Evolutionary conservation across 768 basidiomycete genomes (phyloP), one percentile per base, ranked within the genome.

Genomic region (Ramaria rubella): DNA sequence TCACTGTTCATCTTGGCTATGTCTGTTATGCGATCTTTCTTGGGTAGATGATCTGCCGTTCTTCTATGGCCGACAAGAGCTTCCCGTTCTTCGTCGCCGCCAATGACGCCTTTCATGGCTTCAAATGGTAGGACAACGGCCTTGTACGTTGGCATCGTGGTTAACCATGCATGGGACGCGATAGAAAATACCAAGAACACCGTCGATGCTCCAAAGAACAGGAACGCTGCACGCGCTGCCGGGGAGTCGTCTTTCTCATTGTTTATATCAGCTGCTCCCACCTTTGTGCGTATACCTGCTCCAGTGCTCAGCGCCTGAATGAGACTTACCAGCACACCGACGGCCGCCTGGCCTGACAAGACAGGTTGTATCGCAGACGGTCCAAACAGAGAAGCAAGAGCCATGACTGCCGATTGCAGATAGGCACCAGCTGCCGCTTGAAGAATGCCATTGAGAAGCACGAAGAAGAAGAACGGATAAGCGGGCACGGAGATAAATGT

Each of bases 281-380:
- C 52, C 4, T 64, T 59, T 9, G 67, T 54, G 45, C 73, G 75
- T 15, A 87, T 71, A 8, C 85, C 85, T 1, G 79, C 71, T 1
- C 75, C 68, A 8, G 86, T 78, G 58, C 88, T 83, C 31, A 83
- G 59, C 7, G 92, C 77, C 63, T 94, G 90, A 0, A 91, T 83
- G 1, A 75, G 72, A 52, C 90, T 90, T 59, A 94, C 83, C 1
- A 81, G 83, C 12, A 94, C 88, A 0, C 85, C 93, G 1, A 93
- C 81, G 0, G 87, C 89, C 0, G 87, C 92, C 69, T 94, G 90
- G 11, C 90, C 92, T 2, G 90, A 82, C 76, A 94, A 80, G 66
- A 88, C 74, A 24, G 81, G 75, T 67, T 93, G 87, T 51, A 94
- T 78, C 12, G 83, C 83, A 6, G 76, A 68, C 2, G 82, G 78